Evolutionary conservation across 441 rosid species (phyloP), one percentile per base, ranked within the genome.

Genomic region (Eruca vesicaria): DNA sequence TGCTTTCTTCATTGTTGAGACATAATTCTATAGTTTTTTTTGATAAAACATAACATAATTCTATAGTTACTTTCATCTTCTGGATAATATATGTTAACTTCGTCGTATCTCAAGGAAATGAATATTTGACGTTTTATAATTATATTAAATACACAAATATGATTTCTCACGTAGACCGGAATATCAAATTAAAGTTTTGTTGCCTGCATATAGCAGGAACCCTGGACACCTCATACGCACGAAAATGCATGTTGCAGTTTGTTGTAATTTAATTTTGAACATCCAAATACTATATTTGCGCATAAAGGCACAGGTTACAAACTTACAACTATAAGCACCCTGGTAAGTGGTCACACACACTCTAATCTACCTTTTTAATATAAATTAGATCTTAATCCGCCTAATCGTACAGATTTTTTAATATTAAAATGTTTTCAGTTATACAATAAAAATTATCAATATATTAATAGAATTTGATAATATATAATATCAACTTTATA

Each of bases 321-420:
- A 23, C 26, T 63, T 36, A 63, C 79, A 69, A 76, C 79, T 63
- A n/a, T n/a, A 76, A 63, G 71, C 71, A 63, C 57, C 31, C 9
- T 62, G 59, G 68, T 59, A 76, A 29, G 26, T 23, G 26, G 3
- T 23, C 26, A 23, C 6, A 69, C 59, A 76, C 69, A 62, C 43
- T 55, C 71, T 76, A 64, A 76, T 57, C 80, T 64, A 76, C 5
- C 29, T 64, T 76, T 48, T 16, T 48, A 3, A 48, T 15, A 45
- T 45, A 45, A 43, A 43, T 43, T 18, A 14, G 50, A n/a, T n/a
- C n/a, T n/a, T n/a, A n/a, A n/a, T n/a, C n/a, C n/a, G n/a, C n/a
- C n/a, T n/a, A n/a, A n/a, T n/a, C n/a, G n/a, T n/a, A n/a, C n/a
- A n/a, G n/a, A n/a, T n/a, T n/a, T n/a, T n/a, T n/a, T n/a, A n/a